Base-by-base conservation (phyloP, 768 basidiomycete species). In the Pholiota microspora region DNA sequence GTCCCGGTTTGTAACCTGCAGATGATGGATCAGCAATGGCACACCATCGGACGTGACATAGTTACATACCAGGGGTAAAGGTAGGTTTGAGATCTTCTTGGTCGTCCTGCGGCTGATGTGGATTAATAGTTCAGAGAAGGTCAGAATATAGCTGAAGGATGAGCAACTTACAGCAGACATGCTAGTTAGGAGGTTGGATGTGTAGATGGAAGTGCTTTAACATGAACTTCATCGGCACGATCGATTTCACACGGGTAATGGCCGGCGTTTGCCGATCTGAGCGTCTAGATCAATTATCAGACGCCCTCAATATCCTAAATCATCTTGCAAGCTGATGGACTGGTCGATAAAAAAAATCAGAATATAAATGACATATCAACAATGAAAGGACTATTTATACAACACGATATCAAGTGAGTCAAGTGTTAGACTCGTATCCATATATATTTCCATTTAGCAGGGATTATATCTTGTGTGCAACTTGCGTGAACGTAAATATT, bases 1-100 rank as follows among this genome's bases (percentile, higher is more conserved):
- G 84, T 31, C 74, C 67, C 32, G 81, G 82, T 71, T 88, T 92
- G 77, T 92, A 93, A 54, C 91, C 91, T 91, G 61, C 15, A 29
- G 54, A 55, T 55, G 48, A 42, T 49, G 29, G 31, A 50, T 57
- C 51, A 35, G 29, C 27, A 51, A 53, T 40, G 53, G 29, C 27
- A 60, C 54, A 84, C 3, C 40, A 21, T 42, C 40, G 40, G 23
- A 16, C 3, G 23, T 23, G 40, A 16, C 38, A 21, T 18, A 1
- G 40, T 4, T 23, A 2, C 40, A 23, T 42, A 42, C 89, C 90
- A 72, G 87, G 87, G 51, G 91, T 92, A 66, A 64, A 38, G 62
- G 82, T 72, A 52, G 89, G 86, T 48, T 74, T 73, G 56, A 93
- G 77, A 64, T 92, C 89, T 32, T 86, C 86, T 53, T 82, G 80